phyloP scores from a whole-genome alignment of 345 rosid genomes.

The Lepidium aucheri region DNA sequence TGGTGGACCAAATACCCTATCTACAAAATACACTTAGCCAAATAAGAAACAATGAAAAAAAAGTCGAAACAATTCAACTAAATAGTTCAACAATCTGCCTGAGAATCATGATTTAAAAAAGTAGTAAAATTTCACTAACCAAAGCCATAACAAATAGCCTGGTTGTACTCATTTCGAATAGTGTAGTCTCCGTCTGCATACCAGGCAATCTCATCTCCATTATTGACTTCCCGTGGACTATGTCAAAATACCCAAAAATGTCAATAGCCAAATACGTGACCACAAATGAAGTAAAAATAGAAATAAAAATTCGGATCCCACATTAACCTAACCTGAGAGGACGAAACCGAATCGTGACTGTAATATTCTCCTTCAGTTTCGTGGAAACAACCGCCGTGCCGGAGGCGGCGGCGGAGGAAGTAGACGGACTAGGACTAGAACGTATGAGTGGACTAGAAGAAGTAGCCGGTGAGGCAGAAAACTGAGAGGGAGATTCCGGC shows the following conservation, averaged over 20 bases:
- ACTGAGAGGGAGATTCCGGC: slow-evolving; percentile 49
- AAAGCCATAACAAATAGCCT: slow-evolving; percentile 62
- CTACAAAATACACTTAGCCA: slow-evolving; percentile 24
- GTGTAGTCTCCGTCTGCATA: slow-evolving; percentile 75
- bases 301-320: not conserved
- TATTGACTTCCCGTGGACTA: slow-evolving; percentile 63
- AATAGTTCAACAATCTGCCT: not conserved
- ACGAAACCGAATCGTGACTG: slow-evolving; percentile 76
- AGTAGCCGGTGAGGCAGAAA: slow-evolving; percentile 34
- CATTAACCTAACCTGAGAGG: slow-evolving; percentile 56
- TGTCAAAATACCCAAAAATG: not conserved
- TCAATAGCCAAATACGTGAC: not conserved
- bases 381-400: slow-evolving; percentile 5
- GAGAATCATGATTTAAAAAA: not conserved
- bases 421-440: slow-evolving; percentile 31
- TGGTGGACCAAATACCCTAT: slow-evolving; percentile 81
- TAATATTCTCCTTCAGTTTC: slow-evolving; percentile 62
- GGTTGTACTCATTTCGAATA: slow-evolving; percentile 61
- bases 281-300: not conserved
- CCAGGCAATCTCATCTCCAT: slow-evolving; percentile 85
- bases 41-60: not conserved
- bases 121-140: slow-evolving; percentile 38
- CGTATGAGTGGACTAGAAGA: slow-evolving; percentile 25
- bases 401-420: slow-evolving; percentile 20
- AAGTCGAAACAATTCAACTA: not conserved